Percentiles rank a stretch among this genome's conserved stretches.
Evolutionary conservation across 2,329 filamentous ascomycete species (phyloP).

Genomic region (Diplocarpon mali): DNA sequence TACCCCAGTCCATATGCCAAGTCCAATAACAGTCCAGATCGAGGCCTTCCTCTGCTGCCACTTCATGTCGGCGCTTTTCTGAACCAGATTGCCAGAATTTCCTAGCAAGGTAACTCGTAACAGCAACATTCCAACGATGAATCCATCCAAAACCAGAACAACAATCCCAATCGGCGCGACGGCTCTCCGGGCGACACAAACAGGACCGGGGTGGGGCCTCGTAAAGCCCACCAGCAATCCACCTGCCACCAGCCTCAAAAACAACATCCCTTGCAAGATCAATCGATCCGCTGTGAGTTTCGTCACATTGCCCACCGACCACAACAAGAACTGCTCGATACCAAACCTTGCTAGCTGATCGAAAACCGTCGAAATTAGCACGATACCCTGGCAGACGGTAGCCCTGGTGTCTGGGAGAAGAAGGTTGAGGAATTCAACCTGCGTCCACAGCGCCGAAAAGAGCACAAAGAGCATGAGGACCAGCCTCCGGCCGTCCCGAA

Average conservation of each 20-base stretch:
- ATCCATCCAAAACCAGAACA: constrained; percentile 22
- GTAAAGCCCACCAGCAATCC: constrained; percentile 25
- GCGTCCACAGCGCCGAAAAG: constrained; percentile 26
- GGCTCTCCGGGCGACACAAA: constrained; percentile 24
- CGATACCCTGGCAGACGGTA: constrained; percentile 21
- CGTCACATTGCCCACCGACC: constrained; percentile 23
- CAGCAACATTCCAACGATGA: constrained; percentile 23
- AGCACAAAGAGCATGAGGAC: constrained; percentile 28
- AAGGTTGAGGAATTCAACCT: constrained; percentile 25
- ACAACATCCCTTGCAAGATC: constrained; percentile 23
- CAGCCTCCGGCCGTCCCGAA: constrained; percentile 29
- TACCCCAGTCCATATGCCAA: constrained; percentile 25
- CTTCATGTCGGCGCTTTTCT: constrained; percentile 8
- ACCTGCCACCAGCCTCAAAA: constrained; percentile 22
- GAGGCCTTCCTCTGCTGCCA: constrained; percentile 21
- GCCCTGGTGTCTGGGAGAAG: constrained; percentile 16
- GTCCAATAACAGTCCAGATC: constrained; percentile 19
- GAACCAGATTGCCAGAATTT: constrained; percentile 14
- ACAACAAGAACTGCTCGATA: constrained; percentile 27
- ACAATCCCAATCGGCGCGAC: constrained; percentile 23
- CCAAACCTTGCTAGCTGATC: constrained; percentile 26
- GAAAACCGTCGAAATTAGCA: constrained; percentile 24
- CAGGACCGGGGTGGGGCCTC: constrained; percentile 24
- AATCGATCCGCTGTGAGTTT: constrained; percentile 20
- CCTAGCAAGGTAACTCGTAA: constrained; percentile 19